A percentile compares a stretch with the other conserved stretches of the same genome.
phyloP scores from a whole-genome alignment of 805 yeast species.

The Wickerhamiella cacticola region DNA sequence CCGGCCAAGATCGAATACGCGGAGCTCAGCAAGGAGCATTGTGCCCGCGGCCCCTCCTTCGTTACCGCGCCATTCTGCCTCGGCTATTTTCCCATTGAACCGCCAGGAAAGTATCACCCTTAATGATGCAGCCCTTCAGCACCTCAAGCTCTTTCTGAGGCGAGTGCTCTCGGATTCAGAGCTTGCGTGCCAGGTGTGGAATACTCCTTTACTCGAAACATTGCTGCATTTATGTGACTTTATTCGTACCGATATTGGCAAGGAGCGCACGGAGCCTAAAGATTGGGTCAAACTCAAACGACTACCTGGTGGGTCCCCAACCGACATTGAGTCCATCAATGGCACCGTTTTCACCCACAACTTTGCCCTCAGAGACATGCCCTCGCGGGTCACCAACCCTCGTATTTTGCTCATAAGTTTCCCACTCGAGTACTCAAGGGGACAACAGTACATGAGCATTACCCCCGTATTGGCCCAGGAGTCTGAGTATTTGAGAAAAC shows the following conservation, averaged over 20 bases:
- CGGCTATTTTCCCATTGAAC: conserved; percentile 7
- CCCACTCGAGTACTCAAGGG: conserved; percentile 73
- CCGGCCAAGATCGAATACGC: neutral
- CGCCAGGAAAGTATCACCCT: conserved; percentile 22
- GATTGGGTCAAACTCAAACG: conserved; percentile 80
- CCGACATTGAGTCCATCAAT: conserved; percentile 49
- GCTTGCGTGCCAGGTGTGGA: conserved; percentile 46
- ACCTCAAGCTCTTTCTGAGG: conserved; percentile 24
- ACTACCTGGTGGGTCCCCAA: conserved; percentile 59
- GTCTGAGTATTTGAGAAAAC: conserved; percentile 64
- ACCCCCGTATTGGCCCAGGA: conserved; percentile 82
- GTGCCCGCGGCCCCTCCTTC: neutral
- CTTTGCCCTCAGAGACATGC: conserved; percentile 71
- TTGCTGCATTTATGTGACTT: conserved; percentile 3
- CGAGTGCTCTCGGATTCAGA: conserved; percentile 27
- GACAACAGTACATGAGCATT: conserved; percentile 67
- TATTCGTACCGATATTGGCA: conserved; percentile 30
- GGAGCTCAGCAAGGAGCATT: neutral
- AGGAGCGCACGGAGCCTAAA: conserved; percentile 73
- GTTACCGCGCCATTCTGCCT: conserved; percentile 3
- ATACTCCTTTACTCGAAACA: conserved; percentile 33
- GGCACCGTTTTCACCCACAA: conserved; percentile 81
- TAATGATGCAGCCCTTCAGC: conserved; percentile 26
- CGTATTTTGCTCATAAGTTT: conserved; percentile 72
- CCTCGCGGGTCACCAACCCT: conserved; percentile 49